Conservation (phyloP, 2,329 filamentous ascomycete species). For the Botrytis medusae region DNA sequence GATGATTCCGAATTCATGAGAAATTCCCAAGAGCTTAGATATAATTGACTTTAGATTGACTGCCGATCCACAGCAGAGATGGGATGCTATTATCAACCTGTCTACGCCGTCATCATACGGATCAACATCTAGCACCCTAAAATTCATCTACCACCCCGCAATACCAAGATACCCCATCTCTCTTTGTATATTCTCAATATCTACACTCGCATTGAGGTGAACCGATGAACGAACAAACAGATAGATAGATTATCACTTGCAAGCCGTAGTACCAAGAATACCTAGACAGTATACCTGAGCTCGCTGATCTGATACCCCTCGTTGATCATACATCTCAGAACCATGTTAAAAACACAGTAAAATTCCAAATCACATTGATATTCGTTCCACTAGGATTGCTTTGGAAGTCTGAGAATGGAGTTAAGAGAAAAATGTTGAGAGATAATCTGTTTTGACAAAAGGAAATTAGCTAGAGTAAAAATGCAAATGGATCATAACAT, state of each 20-base stretch:
- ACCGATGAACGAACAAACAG: not conserved
- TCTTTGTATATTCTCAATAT: not conserved
- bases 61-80: too few relatives aligned
- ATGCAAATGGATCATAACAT: rapidly evolving
- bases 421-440: not conserved
- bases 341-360: not conserved
- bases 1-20: not conserved
- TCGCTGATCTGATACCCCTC: not conserved
- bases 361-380: not conserved
- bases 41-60: rapidly evolving
- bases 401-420: not conserved
- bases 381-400: not conserved
- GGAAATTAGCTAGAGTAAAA: not conserved
- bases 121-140: not conserved
- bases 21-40: not conserved
- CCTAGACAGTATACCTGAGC: not conserved
- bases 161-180: not conserved
- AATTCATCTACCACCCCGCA: not conserved
- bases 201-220: not conserved
- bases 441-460: not conserved
- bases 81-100: too few relatives aligned
- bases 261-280: too few relatives aligned
- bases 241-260: not conserved
- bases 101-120: not conserved
- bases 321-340: too few relatives aligned